Percentiles rank a stretch among this genome's conserved stretches.
Conservation (phyloP, 2,329 filamentous ascomycete genomes). For the Pseudopyrenochaeta lycopersici region DNA sequence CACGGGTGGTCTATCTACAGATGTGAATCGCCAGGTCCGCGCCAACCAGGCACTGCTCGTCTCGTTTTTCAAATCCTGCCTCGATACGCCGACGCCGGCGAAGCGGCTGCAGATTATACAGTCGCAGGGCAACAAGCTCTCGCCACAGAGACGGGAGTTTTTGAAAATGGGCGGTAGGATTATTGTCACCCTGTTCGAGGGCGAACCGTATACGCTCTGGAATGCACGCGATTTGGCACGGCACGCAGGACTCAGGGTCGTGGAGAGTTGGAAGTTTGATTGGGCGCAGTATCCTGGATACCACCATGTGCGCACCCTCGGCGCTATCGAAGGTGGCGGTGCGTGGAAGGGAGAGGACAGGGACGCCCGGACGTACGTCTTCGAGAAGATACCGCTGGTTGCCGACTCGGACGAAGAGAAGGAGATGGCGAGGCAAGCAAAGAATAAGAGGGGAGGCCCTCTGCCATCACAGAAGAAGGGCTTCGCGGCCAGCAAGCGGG, state of each 20-base stretch:
- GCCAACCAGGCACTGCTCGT: conserved; percentile 67
- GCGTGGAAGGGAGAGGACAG: conserved; percentile 60
- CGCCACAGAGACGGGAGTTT: conserved; percentile 45
- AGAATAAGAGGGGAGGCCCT: conserved; percentile 19
- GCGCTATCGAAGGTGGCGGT: conserved; percentile 58
- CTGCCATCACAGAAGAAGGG: conserved; percentile 14
- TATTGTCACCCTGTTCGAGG: conserved; percentile 89
- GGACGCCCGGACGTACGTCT: conserved; percentile 57
- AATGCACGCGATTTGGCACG: conserved; percentile 88
- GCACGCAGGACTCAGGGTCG: conserved; percentile 75
- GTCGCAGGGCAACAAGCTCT: conserved; percentile 11
- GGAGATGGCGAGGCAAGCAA: conserved; percentile 20
- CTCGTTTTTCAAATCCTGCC: conserved; percentile 40
- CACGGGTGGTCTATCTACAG: conserved; percentile 88
- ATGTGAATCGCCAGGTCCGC: conserved; percentile 93
- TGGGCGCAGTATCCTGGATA: conserved; percentile 76
- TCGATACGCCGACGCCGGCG: conserved; percentile 26
- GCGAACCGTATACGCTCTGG: conserved; percentile 94
- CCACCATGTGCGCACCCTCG: conserved; percentile 75
- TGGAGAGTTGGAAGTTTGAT: conserved; percentile 75
- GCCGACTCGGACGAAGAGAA: conserved; percentile 34
- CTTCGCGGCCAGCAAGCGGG: conserved; percentile 17
- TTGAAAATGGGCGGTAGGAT: conserved; percentile 66
- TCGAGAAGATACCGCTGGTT: conserved; percentile 49
- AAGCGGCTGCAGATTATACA: conserved; percentile 23